Base-by-base conservation (phyloP, 1,284 basidiomycete genomes). In the Cystodermella granulosa region DNA sequence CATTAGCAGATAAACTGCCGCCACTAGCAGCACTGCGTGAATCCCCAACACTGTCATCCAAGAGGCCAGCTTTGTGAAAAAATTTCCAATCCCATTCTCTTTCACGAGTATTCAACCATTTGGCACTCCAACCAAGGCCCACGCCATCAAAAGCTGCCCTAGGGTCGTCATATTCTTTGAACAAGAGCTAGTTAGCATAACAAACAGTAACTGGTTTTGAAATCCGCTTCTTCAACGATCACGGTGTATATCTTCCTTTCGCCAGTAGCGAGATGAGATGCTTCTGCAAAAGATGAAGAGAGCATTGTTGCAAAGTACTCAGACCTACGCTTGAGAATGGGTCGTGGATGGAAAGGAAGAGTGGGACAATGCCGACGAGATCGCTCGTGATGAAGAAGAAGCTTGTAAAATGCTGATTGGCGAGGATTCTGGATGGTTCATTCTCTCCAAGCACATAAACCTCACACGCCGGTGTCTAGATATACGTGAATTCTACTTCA, bases 251-350 rank as follows among this genome's bases (percentile, higher is more conserved):
- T 55, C 55, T 81, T 82, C 45, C 80, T 68, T 49, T 81, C 80
- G 15, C 75, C 76, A 5, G 65, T 65, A 4, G 64, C 47, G 7
- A 64, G 53, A 4, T 57, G 58, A 1, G 65, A 54, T 39, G 72
- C 79, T 62, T 89, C 86, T 4, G 78, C 64, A 58, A 88, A 91
- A 0, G 80, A 77, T 0, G 84, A 87, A 23, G 76, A 70, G 17
- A 92, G 73, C 79, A 91, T 86, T 2, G 84, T 86, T 2, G 80
- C 74, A 58, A 91, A 91, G 57, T 91, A 91, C 43, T 90, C 87
- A 18, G 84, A 85, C 18, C 87, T 70, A 11, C 76, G 74, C 36
- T 69, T 78, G 17, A 91, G 74, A 35, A 91, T 83, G 56, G 3
- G 67, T 59, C 45, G 75, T 72, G 1, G 70, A 62, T 1, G 71